Evolutionary conservation across 345 rosid species (phyloP).

Genomic region (Salix dunnii): DNA sequence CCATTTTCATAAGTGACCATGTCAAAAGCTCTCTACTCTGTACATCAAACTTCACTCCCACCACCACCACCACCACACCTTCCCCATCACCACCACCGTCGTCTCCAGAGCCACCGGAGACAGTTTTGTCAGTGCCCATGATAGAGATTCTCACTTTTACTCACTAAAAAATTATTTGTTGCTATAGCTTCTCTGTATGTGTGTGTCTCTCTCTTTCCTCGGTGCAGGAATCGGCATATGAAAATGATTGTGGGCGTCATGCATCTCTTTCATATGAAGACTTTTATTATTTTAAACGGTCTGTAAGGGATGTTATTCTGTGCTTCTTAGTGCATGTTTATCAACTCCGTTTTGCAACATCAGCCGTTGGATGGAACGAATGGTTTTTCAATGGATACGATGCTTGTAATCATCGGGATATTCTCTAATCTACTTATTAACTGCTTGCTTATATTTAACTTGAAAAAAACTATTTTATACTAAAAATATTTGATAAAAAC

Average conservation of each 20-base stretch:
- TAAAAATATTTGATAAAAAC: no score
- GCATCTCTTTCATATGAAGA: background rate
- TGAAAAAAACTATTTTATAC: no score
- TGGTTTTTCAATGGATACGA: no score
- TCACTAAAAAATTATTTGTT: background rate
- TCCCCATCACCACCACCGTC: slow-evolving; percentile 13
- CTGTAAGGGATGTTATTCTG: background rate
- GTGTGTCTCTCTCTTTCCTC: background rate
- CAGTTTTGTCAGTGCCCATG: background rate
- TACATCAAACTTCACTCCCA: slow-evolving; percentile 73
- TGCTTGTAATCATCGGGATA: no score
- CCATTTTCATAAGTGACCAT: slow-evolving; percentile 80
- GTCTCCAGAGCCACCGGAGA: background rate
- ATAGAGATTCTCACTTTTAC: background rate
- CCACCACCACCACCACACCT: slow-evolving; percentile 55
- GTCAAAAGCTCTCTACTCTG: slow-evolving; percentile 74
- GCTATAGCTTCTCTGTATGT: background rate
- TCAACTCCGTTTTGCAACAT: background rate
- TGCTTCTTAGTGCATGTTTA: background rate
- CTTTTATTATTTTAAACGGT: background rate
- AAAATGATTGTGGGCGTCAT: background rate
- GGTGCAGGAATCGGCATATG: background rate
- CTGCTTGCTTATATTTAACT: no score
- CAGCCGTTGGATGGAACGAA: background rate
- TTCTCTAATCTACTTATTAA: no score